Conservation (phyloP, 202 grass and related monocot species). For the Brachypodium distachyon region DNA sequence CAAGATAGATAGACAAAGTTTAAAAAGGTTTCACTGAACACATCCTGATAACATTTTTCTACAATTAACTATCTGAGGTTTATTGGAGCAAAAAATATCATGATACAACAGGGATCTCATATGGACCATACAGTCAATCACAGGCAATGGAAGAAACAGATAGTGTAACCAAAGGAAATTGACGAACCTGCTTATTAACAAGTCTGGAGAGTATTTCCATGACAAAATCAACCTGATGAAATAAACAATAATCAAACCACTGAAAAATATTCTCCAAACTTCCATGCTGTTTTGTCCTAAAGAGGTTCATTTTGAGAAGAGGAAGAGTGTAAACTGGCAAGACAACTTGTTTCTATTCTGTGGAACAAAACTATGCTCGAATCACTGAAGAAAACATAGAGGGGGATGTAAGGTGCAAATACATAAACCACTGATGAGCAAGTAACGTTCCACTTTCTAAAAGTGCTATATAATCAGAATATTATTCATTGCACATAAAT, state of each 20-base stretch:
- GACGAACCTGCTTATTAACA: constrained; percentile 67
- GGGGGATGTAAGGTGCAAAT: not conserved
- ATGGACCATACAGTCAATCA: not conserved
- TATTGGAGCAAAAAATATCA: not conserved
- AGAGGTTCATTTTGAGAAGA: not conserved
- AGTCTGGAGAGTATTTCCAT: constrained; percentile 93
- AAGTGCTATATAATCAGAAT: constrained; percentile 14
- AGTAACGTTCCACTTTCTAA: not conserved
- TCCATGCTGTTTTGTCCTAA: not conserved
- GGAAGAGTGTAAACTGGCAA: not conserved
- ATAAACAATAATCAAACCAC: constrained; percentile 22
- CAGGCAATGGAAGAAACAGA: not conserved
- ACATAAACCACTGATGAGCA: not conserved
- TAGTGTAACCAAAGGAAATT: not conserved
- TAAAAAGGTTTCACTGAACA: not conserved
- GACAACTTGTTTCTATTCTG: not conserved
- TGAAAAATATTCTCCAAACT: constrained; percentile 7
- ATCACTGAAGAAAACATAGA: not conserved
- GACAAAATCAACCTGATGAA: constrained; percentile 98
- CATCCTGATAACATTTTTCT: not conserved
- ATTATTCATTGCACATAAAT: constrained; percentile 3
- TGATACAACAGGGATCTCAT: not conserved
- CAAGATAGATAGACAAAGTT: not conserved
- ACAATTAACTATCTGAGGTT: not conserved
- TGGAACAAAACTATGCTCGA: not conserved